Percentiles rank a stretch among this genome's conserved stretches.
Conservation (phyloP, 2,329 filamentous ascomycete genomes). For the Fusarium nodosum region DNA sequence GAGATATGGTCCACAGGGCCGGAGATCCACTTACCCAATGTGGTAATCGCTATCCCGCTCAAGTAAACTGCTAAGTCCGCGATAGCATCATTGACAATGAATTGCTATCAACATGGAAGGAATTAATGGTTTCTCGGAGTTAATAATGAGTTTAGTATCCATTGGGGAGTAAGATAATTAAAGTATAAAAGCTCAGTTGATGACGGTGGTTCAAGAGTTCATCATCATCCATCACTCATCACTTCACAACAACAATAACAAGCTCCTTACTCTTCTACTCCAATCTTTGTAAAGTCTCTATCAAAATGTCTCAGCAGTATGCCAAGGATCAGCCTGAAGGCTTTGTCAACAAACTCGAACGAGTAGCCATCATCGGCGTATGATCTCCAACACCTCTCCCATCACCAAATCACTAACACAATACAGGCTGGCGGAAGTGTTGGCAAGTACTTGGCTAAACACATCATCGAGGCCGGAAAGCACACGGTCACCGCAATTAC, state of each 20-base stretch:
- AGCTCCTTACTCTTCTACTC: not conserved
- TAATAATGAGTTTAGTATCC: fast-evolving
- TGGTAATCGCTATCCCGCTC: conserved; percentile 15
- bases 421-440: conserved; percentile 59
- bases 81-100: conserved; percentile 22
- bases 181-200: conserved; percentile 1
- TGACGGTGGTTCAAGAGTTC: not conserved
- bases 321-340: conserved; percentile 55
- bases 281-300: not conserved
- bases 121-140: conserved; percentile 20
- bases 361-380: conserved; percentile 63
- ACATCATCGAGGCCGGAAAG: conserved; percentile 62
- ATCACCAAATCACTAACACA: conserved; percentile 6
- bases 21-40: conserved; percentile 25
- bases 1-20: fast-evolving
- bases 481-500: conserved; percentile 67
- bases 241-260: not conserved
- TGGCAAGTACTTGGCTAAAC: conserved; percentile 55
- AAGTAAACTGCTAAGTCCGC: conserved; percentile 7
- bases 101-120: not conserved
- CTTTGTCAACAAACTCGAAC: conserved; percentile 59
- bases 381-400: conserved; percentile 28
- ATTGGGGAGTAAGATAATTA: fast-evolving
- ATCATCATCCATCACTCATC: not conserved
- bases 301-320: conserved; percentile 47